Percentiles rank a stretch among this genome's conserved stretches.
Evolutionary conservation across 441 rosid genomes (phyloP).

Genomic region (Hura crepitans): DNA sequence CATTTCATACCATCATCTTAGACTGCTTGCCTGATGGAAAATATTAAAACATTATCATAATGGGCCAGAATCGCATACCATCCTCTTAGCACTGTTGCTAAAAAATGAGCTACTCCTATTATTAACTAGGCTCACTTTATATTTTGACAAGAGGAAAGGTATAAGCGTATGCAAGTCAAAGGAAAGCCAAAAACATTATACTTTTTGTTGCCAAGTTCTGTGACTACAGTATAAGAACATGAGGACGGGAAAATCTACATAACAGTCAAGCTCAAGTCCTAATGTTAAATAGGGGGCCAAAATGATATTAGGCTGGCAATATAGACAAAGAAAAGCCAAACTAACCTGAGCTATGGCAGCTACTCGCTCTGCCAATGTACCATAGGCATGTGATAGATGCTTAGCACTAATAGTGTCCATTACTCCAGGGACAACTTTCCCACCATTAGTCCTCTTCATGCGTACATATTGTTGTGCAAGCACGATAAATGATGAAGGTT

Average conservation of each 20-base stretch:
- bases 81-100: neutral
- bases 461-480: slow-evolving; percentile 85
- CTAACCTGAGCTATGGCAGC: slow-evolving; percentile 88
- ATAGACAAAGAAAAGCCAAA: neutral
- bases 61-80: neutral
- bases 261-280: neutral
- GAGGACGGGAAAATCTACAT: neutral
- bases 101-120: neutral
- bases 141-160: neutral
- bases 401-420: slow-evolving; percentile 86
- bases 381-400: slow-evolving; percentile 91
- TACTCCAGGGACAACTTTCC: slow-evolving; percentile 73
- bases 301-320: neutral
- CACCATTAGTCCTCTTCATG: slow-evolving; percentile 71
- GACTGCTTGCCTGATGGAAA: neutral
- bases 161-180: neutral
- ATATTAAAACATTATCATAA: neutral
- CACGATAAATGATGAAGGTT: slow-evolving; percentile 73
- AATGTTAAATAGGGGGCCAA: neutral
- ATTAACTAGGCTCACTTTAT: neutral
- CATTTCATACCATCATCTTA: neutral
- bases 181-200: neutral
- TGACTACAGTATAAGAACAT: neutral
- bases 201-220: neutral
- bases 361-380: slow-evolving; percentile 68